Evolutionary conservation across 2,329 filamentous ascomycete genomes (phyloP).

Genomic region (Pestalotiopsis sp.): DNA sequence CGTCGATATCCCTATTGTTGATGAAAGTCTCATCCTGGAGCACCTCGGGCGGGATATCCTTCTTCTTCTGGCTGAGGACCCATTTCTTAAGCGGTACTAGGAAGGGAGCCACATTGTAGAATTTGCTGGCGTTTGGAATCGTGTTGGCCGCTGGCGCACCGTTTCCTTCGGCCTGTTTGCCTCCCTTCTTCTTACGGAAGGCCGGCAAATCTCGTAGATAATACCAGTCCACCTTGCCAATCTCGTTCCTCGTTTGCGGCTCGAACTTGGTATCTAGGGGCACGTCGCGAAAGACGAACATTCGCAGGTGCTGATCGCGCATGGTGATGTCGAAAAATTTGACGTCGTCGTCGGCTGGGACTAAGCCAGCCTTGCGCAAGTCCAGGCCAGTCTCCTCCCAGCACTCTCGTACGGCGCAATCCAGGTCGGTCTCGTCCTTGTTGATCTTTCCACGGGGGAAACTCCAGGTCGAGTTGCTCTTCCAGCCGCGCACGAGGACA

Average conservation of each 20-base stretch:
- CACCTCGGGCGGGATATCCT: slow-evolving; percentile 54
- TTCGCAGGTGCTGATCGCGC: slow-evolving; percentile 87
- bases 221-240: slow-evolving; percentile 97
- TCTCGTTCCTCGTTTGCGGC: slow-evolving; percentile 92
- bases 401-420: slow-evolving; percentile 91
- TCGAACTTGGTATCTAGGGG: slow-evolving; percentile 87
- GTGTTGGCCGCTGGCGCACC: slow-evolving; percentile 49
- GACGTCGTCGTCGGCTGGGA: slow-evolving; percentile 70
- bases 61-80: slow-evolving; percentile 82
- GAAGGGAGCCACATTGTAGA: slow-evolving; percentile 98
- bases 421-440: slow-evolving; percentile 91
- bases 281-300: slow-evolving; percentile 90
- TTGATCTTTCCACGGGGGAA: slow-evolving; percentile 98
- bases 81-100: slow-evolving; percentile 83
- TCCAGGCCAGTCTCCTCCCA: slow-evolving; percentile 97
- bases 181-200: slow-evolving; percentile 69
- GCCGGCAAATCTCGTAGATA: slow-evolving; percentile 85
- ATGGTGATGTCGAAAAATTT: slow-evolving; percentile 89
- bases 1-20: slow-evolving; percentile 55
- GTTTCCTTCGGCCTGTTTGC: slow-evolving; percentile 55
- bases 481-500: slow-evolving; percentile 95
- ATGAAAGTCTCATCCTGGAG: slow-evolving; percentile 59
- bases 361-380: slow-evolving; percentile 72
- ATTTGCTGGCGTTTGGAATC: slow-evolving; percentile 72
- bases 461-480: slow-evolving; percentile 94